A percentile compares a stretch with the other conserved stretches of the same genome.
Conservation (phyloP, 305 asterid species). For the Vinca major region DNA sequence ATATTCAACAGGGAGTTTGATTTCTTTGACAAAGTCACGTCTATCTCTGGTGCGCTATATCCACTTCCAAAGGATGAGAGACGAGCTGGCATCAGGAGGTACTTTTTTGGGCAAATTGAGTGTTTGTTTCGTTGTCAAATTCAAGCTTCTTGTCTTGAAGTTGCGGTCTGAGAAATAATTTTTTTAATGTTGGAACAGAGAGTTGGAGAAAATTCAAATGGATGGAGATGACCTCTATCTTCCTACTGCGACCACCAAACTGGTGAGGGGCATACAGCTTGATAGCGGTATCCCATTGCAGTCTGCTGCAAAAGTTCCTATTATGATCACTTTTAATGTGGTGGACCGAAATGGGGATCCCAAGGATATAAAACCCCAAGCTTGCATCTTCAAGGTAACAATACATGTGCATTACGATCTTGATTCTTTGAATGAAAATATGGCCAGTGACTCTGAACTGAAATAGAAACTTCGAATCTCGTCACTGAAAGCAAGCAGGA, state of each 20-base stretch:
- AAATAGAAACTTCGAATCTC: not conserved
- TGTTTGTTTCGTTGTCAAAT: constrained; percentile 13
- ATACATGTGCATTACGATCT: not conserved
- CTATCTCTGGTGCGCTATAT: constrained; percentile 92
- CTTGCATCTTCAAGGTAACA: constrained; percentile 93
- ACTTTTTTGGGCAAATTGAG: constrained; percentile 13
- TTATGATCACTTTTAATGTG: constrained; percentile 96
- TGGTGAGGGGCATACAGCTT: constrained; percentile 82
- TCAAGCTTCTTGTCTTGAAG: constrained; percentile 7
- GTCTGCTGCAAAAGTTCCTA: constrained; percentile 99
- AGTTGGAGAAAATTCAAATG: constrained; percentile 84
- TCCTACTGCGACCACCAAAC: constrained; percentile 92
- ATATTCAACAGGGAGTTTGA: constrained; percentile 80
- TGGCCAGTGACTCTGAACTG: constrained; percentile 3
- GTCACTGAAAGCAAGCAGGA: not conserved
- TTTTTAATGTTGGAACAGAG: constrained; percentile 41
- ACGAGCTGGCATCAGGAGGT: constrained; percentile 95
- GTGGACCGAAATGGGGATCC: constrained; percentile 82
- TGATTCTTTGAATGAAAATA: constrained; percentile 6
- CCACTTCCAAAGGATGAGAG: constrained; percentile 94
- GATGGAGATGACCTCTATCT: constrained; percentile 94
- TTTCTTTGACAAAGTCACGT: constrained; percentile 98
- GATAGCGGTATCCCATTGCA: constrained; percentile 98
- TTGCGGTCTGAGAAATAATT: constrained; percentile 1
- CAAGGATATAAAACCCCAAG: constrained; percentile 76